Evolutionary conservation across 768 basidiomycete genomes (phyloP).

Genomic region (Termitomyces sp.): DNA sequence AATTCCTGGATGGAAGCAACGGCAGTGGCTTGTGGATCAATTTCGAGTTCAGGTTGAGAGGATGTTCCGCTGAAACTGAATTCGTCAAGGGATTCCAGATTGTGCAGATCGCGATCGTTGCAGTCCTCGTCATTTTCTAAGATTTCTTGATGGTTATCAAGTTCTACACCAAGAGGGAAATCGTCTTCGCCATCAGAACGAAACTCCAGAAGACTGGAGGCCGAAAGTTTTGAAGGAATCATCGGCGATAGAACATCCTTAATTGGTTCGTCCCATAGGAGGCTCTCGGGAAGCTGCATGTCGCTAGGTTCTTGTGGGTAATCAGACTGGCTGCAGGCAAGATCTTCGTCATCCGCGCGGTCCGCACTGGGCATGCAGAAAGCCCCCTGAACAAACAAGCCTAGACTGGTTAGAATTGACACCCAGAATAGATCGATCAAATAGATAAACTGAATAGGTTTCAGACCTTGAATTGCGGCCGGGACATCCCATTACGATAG

Average conservation of each 20-base stretch:
- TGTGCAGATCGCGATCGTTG: conserved; percentile 5
- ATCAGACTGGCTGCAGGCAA: conserved; percentile 11
- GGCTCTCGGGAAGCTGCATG: conserved; percentile 2
- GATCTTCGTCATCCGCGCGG: conserved; percentile 14
- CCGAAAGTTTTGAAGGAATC: not conserved
- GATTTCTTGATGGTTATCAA: conserved; percentile 5
- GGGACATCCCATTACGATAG: conserved; percentile 35
- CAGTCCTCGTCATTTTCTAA: conserved; percentile 1
- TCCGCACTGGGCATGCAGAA: conserved; percentile 5
- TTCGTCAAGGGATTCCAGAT: conserved; percentile 2
- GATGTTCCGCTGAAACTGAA: not conserved
- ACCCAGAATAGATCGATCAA: conserved; percentile 22
- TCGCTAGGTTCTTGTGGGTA: not conserved
- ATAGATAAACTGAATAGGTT: not conserved
- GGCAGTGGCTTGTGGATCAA: not conserved
- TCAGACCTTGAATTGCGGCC: conserved; percentile 43
- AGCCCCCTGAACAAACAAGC: conserved; percentile 11
- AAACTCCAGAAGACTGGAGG: not conserved
- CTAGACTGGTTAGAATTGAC: conserved; percentile 7
- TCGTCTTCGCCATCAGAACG: conserved; percentile 5
- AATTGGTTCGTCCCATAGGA: conserved; percentile 10
- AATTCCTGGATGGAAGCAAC: not conserved
- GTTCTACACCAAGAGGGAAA: conserved; percentile 1
- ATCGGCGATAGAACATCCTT: not conserved
- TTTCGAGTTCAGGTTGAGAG: not conserved